Evolutionary conservation across 768 basidiomycete genomes (phyloP).

Genomic region (Lactarius hatsudake): DNA sequence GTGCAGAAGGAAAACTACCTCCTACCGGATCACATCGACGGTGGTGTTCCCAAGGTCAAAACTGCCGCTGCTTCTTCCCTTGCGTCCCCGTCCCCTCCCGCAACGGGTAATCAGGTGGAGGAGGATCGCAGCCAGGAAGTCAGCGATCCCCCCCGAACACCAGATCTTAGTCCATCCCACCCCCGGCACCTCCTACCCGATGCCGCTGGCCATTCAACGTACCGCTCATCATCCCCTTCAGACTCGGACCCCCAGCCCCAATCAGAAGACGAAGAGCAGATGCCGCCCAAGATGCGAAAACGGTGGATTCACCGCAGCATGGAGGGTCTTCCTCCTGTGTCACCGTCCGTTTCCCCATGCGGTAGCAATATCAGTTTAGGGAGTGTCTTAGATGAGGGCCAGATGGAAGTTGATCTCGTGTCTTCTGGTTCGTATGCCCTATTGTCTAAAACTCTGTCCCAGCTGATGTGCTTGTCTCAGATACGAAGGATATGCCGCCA

Average conservation of each 20-base stretch:
- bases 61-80: constrained; percentile 23
- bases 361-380: constrained; percentile 28
- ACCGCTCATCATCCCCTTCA: constrained; percentile 25
- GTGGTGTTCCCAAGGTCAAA: too few relatives aligned
- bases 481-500: constrained; percentile 47
- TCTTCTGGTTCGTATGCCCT: constrained; percentile 25
- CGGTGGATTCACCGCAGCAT: constrained; percentile 29
- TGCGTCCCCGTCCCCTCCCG: constrained; percentile 21
- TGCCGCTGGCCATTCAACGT: constrained; percentile 5
- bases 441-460: neutral
- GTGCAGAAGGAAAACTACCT: too few relatives aligned
- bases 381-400: constrained; percentile 24
- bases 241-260: constrained; percentile 19
- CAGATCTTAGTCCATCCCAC: constrained; percentile 4
- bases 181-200: constrained; percentile 9
- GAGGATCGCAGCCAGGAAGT: constrained; percentile 29
- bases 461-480: constrained; percentile 29
- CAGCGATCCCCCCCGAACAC: neutral
- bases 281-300: constrained; percentile 29
- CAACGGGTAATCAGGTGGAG: constrained; percentile 31
- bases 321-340: constrained; percentile 20
- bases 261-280: constrained; percentile 22
- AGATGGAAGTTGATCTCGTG: constrained; percentile 30
- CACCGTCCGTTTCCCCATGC: constrained; percentile 24
- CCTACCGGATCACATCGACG: too few relatives aligned